Base-by-base conservation (phyloP, 768 basidiomycete genomes). In the Saitozyma sp. region DNA sequence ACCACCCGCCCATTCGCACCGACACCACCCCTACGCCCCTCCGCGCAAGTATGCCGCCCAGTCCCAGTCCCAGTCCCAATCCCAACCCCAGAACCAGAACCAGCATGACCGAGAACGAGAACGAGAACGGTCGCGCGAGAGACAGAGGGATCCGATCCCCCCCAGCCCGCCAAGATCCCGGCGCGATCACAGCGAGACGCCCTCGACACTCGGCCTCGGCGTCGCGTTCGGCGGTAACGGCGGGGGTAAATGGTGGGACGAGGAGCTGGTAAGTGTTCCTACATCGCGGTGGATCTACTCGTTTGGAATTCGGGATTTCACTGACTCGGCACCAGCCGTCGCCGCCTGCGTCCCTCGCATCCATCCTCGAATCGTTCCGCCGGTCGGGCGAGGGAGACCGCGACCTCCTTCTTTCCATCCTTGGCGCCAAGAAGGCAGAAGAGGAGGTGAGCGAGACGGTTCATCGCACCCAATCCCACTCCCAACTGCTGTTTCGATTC, bases 381-480 rank as follows among this genome's bases (percentile, higher is more conserved):
- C 80, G 86, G 45, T 90, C 88, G 73, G 93, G 93, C 63, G 90
- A 93, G 64, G 92, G 91, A 49, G 93, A 96, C 83, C 84, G 92
- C 20, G 91, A 94, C 56, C 89, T 94, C 86, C 83, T 96, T 19
- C 84, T 95, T 42, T 86, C 91, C 68, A 89, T 96, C 85, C 83
- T 96, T 54, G 91, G 89, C 63, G 92, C 92, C 74, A 96, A 96
- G 82, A 85, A 87, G 51, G 88, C 93, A 11, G 93, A 96, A 78
- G 93, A 96, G 76, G 89, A 95, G 85, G 91, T 91, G 67, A 48
- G 85, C 29, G 29, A 29, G 29, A 29, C 71, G 11, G 8, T 41
- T 37, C 48, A 11, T 45, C 40, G n/a, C n/a, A n/a, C n/a, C n/a
- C n/a, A n/a, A n/a, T 59, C 48, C n/a, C 39, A n/a, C 29, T 29